phyloP scores from a whole-genome alignment of 768 basidiomycete genomes.

The Tulasnella sp. region DNA sequence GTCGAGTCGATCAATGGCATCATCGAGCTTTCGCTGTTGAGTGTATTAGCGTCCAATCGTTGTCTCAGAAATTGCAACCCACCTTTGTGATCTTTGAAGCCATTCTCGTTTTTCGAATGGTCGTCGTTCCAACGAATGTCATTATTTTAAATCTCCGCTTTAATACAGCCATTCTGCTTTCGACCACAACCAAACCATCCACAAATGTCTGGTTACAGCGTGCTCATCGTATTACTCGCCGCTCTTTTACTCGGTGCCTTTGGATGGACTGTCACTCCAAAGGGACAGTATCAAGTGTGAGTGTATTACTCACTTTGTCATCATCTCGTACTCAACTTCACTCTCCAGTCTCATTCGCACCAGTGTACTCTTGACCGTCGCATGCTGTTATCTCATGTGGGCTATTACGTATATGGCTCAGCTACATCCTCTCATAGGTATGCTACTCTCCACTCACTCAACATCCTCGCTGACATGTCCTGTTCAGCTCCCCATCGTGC shows the following conservation, averaged over 20 bases:
- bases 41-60: not conserved
- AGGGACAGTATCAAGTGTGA: conserved; percentile 83
- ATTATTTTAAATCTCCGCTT: too few relatives aligned
- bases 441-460: too few relatives aligned
- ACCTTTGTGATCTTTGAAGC: conserved; percentile 34
- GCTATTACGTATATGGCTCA: conserved; percentile 95
- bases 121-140: too few relatives aligned
- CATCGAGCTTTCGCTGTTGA: conserved; percentile 65
- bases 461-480: not conserved
- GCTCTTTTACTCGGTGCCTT: conserved; percentile 50
- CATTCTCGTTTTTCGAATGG: too few relatives aligned
- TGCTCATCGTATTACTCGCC: conserved; percentile 52
- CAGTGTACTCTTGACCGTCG: conserved; percentile 58
- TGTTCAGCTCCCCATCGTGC: conserved; percentile 1
- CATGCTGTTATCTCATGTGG: conserved; percentile 92
- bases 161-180: not conserved
- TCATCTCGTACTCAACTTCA: not conserved
- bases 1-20: conserved; percentile 62
- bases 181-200: conserved; percentile 1
- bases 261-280: conserved; percentile 59
- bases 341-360: conserved; percentile 64
- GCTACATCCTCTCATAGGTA: conserved; percentile 78
- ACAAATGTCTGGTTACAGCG: conserved; percentile 38
- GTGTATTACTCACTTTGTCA: conserved; percentile 24
- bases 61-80: not conserved